A percentile compares a stretch with the other conserved stretches of the same genome.
These are phyloP conservation scores for Hamamelis virginiana DNA, from an alignment of 164 flowering plant genomes.

Conservation along the genomic window DNA sequence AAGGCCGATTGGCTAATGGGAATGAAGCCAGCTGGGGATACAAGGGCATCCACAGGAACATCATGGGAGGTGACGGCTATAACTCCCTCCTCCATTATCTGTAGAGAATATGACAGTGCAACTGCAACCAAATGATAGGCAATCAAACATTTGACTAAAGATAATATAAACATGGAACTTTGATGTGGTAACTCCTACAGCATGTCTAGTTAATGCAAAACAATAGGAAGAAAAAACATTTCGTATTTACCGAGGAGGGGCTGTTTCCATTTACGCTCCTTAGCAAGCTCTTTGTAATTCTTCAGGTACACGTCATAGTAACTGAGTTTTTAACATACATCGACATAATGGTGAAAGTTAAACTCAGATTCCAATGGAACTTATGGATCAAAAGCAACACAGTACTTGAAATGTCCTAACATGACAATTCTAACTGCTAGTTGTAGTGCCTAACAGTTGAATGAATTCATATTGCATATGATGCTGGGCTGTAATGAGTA, in stretches of 20 bases:
- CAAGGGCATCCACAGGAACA: slow-evolving; percentile 76
- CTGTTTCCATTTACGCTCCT: slow-evolving; percentile 67
- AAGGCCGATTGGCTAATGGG: slow-evolving; percentile 62
- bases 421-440: neutral
- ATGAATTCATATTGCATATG: neutral
- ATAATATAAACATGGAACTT: neutral
- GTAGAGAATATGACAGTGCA: slow-evolving; percentile 82
- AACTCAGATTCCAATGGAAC: neutral
- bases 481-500: neutral
- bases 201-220: neutral
- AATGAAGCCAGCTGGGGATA: slow-evolving; percentile 71
- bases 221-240: neutral
- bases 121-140: slow-evolving; percentile 40
- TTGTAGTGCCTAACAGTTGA: neutral
- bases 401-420: neutral
- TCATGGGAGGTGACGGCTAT: slow-evolving; percentile 75
- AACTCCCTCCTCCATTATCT: slow-evolving; percentile 79
- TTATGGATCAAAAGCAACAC: neutral
- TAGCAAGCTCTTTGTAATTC: slow-evolving; percentile 71
- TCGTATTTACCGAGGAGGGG: slow-evolving; percentile 70
- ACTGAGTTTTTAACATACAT: slow-evolving; percentile 22
- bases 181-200: neutral
- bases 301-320: slow-evolving; percentile 80
- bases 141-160: neutral
- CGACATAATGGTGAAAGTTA: slow-evolving; percentile 4